These are phyloP conservation scores for Rhodotorula sp. DNA, from an alignment of 1,284 basidiomycete species.

Conservation along the genomic window DNA sequence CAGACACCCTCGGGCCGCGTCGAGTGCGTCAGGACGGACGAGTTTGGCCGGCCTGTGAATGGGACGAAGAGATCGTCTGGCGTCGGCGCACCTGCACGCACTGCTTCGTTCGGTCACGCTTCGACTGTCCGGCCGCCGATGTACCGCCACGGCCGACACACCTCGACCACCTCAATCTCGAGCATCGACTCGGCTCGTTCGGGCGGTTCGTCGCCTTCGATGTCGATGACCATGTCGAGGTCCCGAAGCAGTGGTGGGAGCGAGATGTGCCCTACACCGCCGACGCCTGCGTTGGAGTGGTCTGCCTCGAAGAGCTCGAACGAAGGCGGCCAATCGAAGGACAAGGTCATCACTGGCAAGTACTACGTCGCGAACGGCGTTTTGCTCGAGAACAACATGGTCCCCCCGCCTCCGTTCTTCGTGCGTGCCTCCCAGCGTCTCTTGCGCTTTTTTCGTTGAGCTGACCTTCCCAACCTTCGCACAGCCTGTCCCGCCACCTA, in stretches of 20 bases:
- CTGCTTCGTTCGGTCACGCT: neutral
- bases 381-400: constrained; percentile 22
- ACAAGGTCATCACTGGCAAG: constrained; percentile 7
- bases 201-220: constrained; percentile 26
- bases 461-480: neutral
- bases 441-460: neutral
- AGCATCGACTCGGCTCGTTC: constrained; percentile 33
- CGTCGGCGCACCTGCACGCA: constrained; percentile 8
- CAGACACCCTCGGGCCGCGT: constrained; percentile 36
- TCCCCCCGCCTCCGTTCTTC: constrained; percentile 36
- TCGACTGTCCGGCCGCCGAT: neutral
- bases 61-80: neutral
- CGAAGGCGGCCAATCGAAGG: neutral
- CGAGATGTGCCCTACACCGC: constrained; percentile 26
- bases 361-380: constrained; percentile 19
- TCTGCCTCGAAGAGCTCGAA: neutral
- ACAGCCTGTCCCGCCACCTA: constrained; percentile 35
- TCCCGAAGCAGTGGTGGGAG: constrained; percentile 27
- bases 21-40: constrained; percentile 16
- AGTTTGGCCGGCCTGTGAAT: no score
- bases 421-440: constrained; percentile 1
- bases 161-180: constrained; percentile 37
- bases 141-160: constrained; percentile 10
- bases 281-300: constrained; percentile 30
- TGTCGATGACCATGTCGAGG: constrained; percentile 9